These are phyloP conservation scores for Syzygium syzygioides DNA, from an alignment of 441 rosid species.

Conservation along the genomic window DNA sequence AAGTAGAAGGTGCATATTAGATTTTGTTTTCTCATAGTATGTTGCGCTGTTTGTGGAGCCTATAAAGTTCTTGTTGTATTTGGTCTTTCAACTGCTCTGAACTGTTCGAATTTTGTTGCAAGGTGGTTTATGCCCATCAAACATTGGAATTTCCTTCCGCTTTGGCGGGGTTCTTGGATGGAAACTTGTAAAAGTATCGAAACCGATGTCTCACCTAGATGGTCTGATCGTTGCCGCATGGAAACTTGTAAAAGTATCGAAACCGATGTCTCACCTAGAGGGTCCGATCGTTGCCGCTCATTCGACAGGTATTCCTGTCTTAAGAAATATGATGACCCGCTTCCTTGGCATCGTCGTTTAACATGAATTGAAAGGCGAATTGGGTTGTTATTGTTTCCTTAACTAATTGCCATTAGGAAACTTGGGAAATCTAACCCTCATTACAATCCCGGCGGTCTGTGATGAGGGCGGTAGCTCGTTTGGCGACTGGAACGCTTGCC, in stretches of 20 bases:
- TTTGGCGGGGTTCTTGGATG: conserved; percentile 76
- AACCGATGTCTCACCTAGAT: conserved; percentile 65
- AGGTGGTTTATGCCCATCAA: conserved; percentile 90
- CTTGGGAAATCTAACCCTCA: conserved; percentile 68
- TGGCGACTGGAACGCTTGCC: conserved; percentile 46
- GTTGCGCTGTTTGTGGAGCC: background rate
- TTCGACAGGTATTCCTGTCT: conserved; percentile 47
- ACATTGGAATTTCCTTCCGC: conserved; percentile 65
- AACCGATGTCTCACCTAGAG: conserved; percentile 65
- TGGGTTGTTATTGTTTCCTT: background rate
- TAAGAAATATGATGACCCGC: background rate
- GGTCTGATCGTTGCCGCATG: conserved; percentile 71
- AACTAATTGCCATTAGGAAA: conserved; percentile 34
- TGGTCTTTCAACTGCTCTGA: background rate
- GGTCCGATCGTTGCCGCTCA: conserved; percentile 69
- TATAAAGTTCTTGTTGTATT: background rate
- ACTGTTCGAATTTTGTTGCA: background rate
- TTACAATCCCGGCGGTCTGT: conserved; percentile 70
- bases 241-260: conserved; percentile 52
- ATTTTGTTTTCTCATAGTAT: background rate
- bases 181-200: conserved; percentile 52
- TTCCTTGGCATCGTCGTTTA: background rate
- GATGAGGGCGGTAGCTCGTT: conserved; percentile 65
- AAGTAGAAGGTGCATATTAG: background rate
- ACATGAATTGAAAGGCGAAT: background rate